A percentile compares a stretch with the other conserved stretches of the same genome.
phyloP scores from a whole-genome alignment of 2,329 filamentous ascomycete genomes.

The Thielaviopsis populi region DNA sequence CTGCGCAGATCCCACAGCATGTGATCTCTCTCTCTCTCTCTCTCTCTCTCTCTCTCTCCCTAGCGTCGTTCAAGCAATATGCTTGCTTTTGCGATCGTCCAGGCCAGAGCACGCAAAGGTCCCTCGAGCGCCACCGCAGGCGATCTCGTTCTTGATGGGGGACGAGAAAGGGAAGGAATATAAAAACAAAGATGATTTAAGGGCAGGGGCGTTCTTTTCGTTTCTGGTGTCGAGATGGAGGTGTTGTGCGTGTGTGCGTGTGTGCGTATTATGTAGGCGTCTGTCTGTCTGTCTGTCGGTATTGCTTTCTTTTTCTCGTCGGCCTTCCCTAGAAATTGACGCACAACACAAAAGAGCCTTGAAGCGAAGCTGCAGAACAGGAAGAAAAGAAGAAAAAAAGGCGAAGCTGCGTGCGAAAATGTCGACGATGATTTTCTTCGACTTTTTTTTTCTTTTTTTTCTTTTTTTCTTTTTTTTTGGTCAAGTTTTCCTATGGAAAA shows the following conservation, averaged over 20 bases:
- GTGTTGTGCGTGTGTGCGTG: not conserved
- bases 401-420: not conserved
- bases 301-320: not conserved
- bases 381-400: not conserved
- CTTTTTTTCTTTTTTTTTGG: not conserved
- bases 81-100: not conserved
- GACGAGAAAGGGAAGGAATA: not conserved
- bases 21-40: not conserved
- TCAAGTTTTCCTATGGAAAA: conserved; percentile 2
- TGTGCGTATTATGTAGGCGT: not conserved
- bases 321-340: not conserved
- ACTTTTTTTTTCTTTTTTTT: not conserved
- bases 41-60: not conserved
- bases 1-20: not conserved
- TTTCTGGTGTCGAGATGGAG: too few species aligned
- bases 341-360: not conserved
- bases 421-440: not conserved
- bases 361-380: not conserved
- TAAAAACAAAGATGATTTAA: not conserved
- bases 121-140: not conserved
- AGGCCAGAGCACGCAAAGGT: not conserved
- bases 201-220: too few species aligned
- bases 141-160: not conserved
- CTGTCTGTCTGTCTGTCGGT: not conserved
- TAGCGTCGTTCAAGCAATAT: not conserved